Evolutionary conservation across 2,329 filamentous ascomycete genomes (phyloP), one percentile per base, ranked within the genome.

Genomic region (Scopulariopsis brevicaulis): DNA sequence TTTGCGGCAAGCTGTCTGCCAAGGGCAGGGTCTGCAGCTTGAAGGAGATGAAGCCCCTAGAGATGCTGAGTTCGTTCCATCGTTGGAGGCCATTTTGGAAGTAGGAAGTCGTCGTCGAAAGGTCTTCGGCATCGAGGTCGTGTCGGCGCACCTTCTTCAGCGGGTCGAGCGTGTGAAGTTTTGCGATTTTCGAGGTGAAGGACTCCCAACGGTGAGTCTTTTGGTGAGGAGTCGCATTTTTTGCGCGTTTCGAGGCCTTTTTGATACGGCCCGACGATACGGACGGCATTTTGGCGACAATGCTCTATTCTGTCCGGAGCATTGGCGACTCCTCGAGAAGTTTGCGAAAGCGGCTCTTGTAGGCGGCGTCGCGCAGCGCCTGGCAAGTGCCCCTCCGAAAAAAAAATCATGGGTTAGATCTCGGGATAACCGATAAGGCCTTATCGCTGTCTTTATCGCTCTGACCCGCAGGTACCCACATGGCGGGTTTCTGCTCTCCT

Each of bases 1-100:
- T 88, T 71, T 96, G 90, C 24, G 92, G 86, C 51, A 99, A 80
- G 67, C 86, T 96, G 71, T 97, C 92, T 76, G 85, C 93, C 57
- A 96, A 79, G 58, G 89, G 85, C 64, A 82, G 78, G 53, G 90
- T 84, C 68, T 89, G 83, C 62, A 85, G 83, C 64, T 85, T 81
- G 73, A 99, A 97, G 50, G 78, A 76, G 54, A 83, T 83, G 67
- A 96, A 99, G 40, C 79, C 82, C 62, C 87, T 85, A 18, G 93
- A 91, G 62, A 96, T 78, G 72, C 97, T 97, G 71, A 96, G 82
- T 65, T 97, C 94, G 58, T 81, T 77, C 94, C 94, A 99, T 80
- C 89, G 89, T 62, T 91, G 84, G 62, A 97, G 76, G 1, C 90
- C 85, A 53, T 84, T 85, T 64, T 85, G 83, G 65, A 99, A 91